Evolutionary conservation across 2,329 filamentous ascomycete species (phyloP), one percentile per base, ranked within the genome.

Genomic region (Sporothrix brasiliensis): DNA sequence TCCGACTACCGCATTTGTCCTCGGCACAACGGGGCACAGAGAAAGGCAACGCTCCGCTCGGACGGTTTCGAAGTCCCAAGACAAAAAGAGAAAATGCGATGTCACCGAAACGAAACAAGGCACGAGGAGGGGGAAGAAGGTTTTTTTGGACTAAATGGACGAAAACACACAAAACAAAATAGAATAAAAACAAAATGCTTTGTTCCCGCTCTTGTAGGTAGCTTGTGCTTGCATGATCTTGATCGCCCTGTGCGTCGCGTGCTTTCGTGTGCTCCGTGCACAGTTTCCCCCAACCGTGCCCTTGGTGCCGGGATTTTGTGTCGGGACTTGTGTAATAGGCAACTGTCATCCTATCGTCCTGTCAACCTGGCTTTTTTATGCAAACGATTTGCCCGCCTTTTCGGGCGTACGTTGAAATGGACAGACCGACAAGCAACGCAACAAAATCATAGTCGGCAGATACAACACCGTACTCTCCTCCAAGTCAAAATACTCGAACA

Each of bases 281-380:
- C 63, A 41, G 27, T 7, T 39, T 39, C 27, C 63, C 61, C 63
- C 63, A 67, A 41, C 63, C 63, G 63, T 52, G 60, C 34, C 60
- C 60, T 19, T n/a, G 60, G 24, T 63, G 39, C 60, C 41, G 60
- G 60, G 21, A 30, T 60, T 30, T 60, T 30, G 30, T 44, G 19
- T 34, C 4, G 21, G 13, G 24, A n/a, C 6, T 7, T 13, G 39
- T 39, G 27, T n/a, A 34, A 34, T 58, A n/a, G 54, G 58, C 10
- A 47, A 21, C 58, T 47, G 39, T 63, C 56, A 61, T 44, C n/a
- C n/a, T 63, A n/a, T 47, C 58, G 27, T 47, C 30, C 10, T 53
- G 50, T 53, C 50, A 53, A 10, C 49, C 49, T 50, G 14, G 1
- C 49, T 52, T 56, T 56, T 56, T 34, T 21, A 30, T 41, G 54